These are phyloP conservation scores for Teunomyces gatunensis DNA, from an alignment of 805 yeast genomes.

Conservation along the genomic window DNA sequence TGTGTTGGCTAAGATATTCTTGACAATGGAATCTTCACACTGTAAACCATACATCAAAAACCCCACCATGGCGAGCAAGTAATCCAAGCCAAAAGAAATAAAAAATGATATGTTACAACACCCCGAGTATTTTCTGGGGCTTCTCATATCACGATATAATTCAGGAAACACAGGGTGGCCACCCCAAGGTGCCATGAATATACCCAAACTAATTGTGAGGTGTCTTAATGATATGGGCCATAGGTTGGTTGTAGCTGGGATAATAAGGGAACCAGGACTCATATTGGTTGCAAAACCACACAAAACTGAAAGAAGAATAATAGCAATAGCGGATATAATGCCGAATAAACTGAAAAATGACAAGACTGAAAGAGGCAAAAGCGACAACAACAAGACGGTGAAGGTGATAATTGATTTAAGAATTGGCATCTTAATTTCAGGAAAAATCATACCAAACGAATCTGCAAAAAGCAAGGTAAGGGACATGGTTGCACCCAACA, in stretches of 20 bases:
- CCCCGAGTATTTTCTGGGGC: conserved; percentile 52
- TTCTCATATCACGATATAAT: conserved; percentile 67
- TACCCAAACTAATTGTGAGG: conserved; percentile 61
- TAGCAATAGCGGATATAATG: conserved; percentile 64
- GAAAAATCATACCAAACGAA: conserved; percentile 49
- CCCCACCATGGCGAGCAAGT: conserved; percentile 64
- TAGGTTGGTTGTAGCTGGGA: conserved; percentile 62
- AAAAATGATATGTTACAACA: conserved; percentile 59
- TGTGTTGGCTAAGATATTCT: conserved; percentile 42
- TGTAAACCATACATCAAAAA: conserved; percentile 55
- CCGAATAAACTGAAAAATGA: conserved; percentile 71
- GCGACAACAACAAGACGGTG: conserved; percentile 48
- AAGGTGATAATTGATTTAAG: conserved; percentile 29
- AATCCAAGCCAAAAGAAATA: conserved; percentile 59
- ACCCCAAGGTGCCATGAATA: conserved; percentile 79
- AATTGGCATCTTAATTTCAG: conserved; percentile 8
- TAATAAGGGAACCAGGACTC: conserved; percentile 72
- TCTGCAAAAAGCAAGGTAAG: conserved; percentile 82
- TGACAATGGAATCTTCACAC: conserved; percentile 53
- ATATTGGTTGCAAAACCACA: conserved; percentile 61
- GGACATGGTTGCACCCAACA: conserved; percentile 79
- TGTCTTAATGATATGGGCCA: conserved; percentile 57
- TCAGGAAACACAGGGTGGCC: conserved; percentile 83
- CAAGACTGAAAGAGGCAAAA: conserved; percentile 70
- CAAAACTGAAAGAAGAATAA: conserved; percentile 54